phyloP scores from a whole-genome alignment of 2,329 filamentous ascomycete genomes.

The Diaporthe sp. region DNA sequence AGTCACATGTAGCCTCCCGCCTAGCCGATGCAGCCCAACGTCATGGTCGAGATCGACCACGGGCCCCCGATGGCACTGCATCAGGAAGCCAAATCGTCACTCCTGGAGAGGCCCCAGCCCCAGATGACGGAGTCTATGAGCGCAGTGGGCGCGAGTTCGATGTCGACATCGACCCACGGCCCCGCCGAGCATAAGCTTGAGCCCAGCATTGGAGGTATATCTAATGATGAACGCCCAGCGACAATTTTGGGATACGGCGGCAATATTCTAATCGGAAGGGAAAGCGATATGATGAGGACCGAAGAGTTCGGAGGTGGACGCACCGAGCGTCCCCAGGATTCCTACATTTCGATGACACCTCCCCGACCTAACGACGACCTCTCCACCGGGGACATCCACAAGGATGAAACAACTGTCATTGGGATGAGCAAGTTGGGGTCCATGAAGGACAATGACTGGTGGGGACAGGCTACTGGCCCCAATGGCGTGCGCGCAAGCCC shows the following conservation, averaged over 20 bases:
- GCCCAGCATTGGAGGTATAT: too few species aligned
- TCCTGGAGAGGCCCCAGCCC: fast-evolving
- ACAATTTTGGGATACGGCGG: too few species aligned
- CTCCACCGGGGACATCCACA: too few species aligned
- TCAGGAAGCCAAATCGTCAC: not conserved
- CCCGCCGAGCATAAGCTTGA: not conserved
- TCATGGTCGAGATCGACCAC: not conserved
- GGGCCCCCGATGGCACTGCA: not conserved
- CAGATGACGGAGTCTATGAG: not conserved
- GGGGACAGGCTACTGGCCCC: too few species aligned
- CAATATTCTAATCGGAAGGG: too few species aligned
- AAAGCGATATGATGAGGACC: too few species aligned
- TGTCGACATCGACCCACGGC: not conserved
- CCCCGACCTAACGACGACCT: not conserved
- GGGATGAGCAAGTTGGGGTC: too few species aligned
- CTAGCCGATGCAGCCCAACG: not conserved
- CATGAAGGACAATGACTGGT: too few species aligned
- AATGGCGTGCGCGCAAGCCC: too few species aligned
- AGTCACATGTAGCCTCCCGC: too few species aligned
- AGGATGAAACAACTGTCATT: not conserved
- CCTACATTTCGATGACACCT: not conserved
- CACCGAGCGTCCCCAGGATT: not conserved
- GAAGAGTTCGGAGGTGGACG: not conserved
- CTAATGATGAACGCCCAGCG: too few species aligned
- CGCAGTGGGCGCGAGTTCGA: too few species aligned